Evolutionary conservation across 805 yeast species (phyloP).

Genomic region (Scheffersomyces stipitis): DNA sequence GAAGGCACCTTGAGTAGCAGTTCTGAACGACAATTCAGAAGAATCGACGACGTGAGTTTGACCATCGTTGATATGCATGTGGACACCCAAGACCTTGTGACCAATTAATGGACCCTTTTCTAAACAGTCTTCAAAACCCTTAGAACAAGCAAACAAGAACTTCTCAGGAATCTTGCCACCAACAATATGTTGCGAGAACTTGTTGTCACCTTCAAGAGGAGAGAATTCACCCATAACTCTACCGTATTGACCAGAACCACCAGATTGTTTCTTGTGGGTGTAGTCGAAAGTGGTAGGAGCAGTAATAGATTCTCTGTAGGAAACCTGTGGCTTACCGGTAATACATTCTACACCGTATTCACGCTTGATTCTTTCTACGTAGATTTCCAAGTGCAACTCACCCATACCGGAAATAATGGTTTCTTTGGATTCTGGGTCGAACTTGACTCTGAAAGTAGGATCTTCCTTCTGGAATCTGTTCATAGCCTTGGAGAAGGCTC

Average conservation of each 20-base stretch:
- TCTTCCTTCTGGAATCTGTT: slow-evolving; percentile 98
- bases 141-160: slow-evolving; percentile 87
- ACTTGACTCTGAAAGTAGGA: slow-evolving; percentile 94
- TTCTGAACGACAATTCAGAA: slow-evolving; percentile 89
- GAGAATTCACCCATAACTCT: slow-evolving; percentile 84
- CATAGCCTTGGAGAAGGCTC: slow-evolving; percentile 92
- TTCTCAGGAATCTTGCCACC: slow-evolving; percentile 98
- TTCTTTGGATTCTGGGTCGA: slow-evolving; percentile 88
- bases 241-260: slow-evolving; percentile 99
- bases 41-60: slow-evolving; percentile 96
- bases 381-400: slow-evolving; percentile 93
- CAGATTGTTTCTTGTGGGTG: slow-evolving; percentile 96
- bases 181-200: slow-evolving; percentile 82
- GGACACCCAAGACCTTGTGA: slow-evolving; percentile 87
- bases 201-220: slow-evolving; percentile 65
- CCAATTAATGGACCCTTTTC: slow-evolving; percentile 97
- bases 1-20: slow-evolving; percentile 91
- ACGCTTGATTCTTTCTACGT: slow-evolving; percentile 97
- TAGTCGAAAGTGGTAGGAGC: slow-evolving; percentile 77
- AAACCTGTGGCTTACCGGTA: slow-evolving; percentile 97
- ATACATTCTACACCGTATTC: slow-evolving; percentile 94
- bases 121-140: slow-evolving; percentile 92
- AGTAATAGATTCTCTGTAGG: slow-evolving; percentile 91
- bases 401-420: slow-evolving; percentile 98
- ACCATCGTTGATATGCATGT: slow-evolving; percentile 96